Evolutionary conservation across 2,329 filamentous ascomycete genomes (phyloP).

Genomic region (Talaromyces pinophilus): DNA sequence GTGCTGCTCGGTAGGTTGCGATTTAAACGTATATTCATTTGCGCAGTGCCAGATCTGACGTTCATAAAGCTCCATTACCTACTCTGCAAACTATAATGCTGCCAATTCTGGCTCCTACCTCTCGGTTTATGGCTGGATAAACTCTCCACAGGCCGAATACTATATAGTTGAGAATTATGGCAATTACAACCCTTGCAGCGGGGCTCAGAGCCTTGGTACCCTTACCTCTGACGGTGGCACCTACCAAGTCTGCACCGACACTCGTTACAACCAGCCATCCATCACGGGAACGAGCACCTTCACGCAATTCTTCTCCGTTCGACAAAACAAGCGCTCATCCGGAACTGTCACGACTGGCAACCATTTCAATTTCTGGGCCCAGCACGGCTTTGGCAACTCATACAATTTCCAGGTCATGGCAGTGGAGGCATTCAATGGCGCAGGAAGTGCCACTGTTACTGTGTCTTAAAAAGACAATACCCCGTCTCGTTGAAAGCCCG

Average conservation of each 20-base stretch:
- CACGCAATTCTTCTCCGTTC: slow-evolving; percentile 47
- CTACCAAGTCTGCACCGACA: slow-evolving; percentile 43
- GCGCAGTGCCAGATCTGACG: not conserved
- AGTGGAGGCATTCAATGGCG: slow-evolving; percentile 35
- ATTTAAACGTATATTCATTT: not conserved
- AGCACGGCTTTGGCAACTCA: slow-evolving; percentile 34
- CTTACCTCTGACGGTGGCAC: slow-evolving; percentile 40
- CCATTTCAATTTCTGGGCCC: slow-evolving; percentile 41
- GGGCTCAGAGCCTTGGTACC: slow-evolving; percentile 36
- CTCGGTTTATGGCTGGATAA: slow-evolving; percentile 47
- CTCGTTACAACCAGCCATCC: slow-evolving; percentile 42
- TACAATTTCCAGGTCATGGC: slow-evolving; percentile 47
- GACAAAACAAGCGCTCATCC: slow-evolving; percentile 37
- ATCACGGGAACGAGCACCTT: slow-evolving; percentile 46
- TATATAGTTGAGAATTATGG: slow-evolving; percentile 41
- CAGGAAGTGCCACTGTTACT: slow-evolving; percentile 4
- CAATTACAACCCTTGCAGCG: slow-evolving; percentile 33
- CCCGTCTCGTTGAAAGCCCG: not conserved
- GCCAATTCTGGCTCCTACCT: slow-evolving; percentile 29
- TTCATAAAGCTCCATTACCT: slow-evolving; percentile 1
- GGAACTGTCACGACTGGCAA: slow-evolving; percentile 41
- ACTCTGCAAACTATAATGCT: not conserved
- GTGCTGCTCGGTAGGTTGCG: slow-evolving; percentile 1
- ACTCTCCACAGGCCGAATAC: slow-evolving; percentile 38
- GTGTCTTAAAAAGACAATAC: not conserved